Conservation (phyloP, 805 yeast genomes). For the Yarrowia hollandica region DNA sequence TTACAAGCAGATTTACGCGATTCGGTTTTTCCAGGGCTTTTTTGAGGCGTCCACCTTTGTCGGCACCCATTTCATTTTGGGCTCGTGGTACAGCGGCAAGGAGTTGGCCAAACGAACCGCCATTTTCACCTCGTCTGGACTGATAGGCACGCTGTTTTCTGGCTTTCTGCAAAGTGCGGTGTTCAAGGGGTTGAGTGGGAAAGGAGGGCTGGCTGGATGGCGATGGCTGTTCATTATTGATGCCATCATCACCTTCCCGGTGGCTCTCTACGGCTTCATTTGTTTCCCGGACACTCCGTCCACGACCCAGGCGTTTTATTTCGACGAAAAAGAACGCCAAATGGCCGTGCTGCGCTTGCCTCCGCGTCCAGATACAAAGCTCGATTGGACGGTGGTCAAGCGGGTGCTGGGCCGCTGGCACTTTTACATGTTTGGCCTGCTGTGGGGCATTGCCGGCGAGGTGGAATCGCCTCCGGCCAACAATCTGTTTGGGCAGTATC, state of each 20-base stretch:
- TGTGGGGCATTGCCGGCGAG: conserved; percentile 45
- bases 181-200: conserved; percentile 45
- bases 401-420: conserved; percentile 40
- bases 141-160: conserved; percentile 48
- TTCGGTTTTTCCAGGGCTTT: conserved; percentile 48
- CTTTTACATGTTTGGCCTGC: conserved; percentile 40
- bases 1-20: conserved; percentile 44
- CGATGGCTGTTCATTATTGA: conserved; percentile 33
- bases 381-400: conserved; percentile 35
- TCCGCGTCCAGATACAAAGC: conserved; percentile 37
- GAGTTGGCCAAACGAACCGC: conserved; percentile 48
- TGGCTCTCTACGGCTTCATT: conserved; percentile 31
- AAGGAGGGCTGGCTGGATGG: conserved; percentile 46
- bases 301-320: conserved; percentile 37
- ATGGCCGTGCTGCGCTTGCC: conserved; percentile 41
- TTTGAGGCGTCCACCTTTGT: conserved; percentile 50
- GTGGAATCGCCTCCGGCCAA: conserved; percentile 47
- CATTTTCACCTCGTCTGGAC: conserved; percentile 46
- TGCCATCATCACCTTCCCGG: conserved; percentile 31
- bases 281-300: conserved; percentile 31
- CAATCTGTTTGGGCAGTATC: conserved; percentile 45
- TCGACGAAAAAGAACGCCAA: conserved; percentile 40
- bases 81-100: conserved; percentile 49
- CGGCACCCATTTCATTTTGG: conserved; percentile 46
- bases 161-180: conserved; percentile 51